Conservation (phyloP, 805 yeast genomes). For the Candida jianshihensis region DNA sequence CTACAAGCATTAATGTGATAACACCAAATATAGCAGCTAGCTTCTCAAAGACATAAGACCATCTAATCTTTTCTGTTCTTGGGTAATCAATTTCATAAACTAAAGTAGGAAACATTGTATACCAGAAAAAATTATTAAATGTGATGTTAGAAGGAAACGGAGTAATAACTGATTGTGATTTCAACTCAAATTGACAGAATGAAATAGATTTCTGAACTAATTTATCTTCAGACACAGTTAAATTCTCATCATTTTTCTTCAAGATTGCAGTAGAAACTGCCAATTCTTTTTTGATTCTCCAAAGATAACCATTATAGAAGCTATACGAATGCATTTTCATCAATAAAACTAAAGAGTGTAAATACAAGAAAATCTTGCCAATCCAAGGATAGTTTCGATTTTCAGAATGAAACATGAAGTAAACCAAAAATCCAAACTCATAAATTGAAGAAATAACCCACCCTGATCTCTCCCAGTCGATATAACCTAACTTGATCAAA, state of each 20-base stretch:
- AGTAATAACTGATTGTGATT: conserved; percentile 39
- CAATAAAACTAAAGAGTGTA: conserved; percentile 78
- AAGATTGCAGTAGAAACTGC: conserved; percentile 39
- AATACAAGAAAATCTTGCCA: conserved; percentile 73
- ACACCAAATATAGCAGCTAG: conserved; percentile 81
- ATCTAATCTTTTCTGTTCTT: conserved; percentile 60
- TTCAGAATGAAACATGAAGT: conserved; percentile 53
- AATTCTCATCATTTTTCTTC: conserved; percentile 30
- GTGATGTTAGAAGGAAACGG: conserved; percentile 72
- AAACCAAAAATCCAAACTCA: conserved; percentile 47
- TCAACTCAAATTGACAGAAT: conserved; percentile 70
- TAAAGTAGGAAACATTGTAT: conserved; percentile 82
- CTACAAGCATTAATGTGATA: conserved; percentile 70
- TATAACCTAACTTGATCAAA: conserved; percentile 34
- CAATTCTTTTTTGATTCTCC: conserved; percentile 54
- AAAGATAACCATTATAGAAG: conserved; percentile 85
- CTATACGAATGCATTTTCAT: conserved; percentile 97
- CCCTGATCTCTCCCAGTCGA: conserved; percentile 63
- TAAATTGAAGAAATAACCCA: conserved; percentile 51
- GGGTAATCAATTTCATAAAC: conserved; percentile 83
- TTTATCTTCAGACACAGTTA: conserved; percentile 16
- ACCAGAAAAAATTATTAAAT: conserved; percentile 59
- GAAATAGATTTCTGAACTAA: conserved; percentile 41
- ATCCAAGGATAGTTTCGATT: conserved; percentile 73
- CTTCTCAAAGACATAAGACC: conserved; percentile 63